Evolutionary conservation across 1,284 basidiomycete species (phyloP).

Genomic region (Trichosporon coremiiforme): DNA sequence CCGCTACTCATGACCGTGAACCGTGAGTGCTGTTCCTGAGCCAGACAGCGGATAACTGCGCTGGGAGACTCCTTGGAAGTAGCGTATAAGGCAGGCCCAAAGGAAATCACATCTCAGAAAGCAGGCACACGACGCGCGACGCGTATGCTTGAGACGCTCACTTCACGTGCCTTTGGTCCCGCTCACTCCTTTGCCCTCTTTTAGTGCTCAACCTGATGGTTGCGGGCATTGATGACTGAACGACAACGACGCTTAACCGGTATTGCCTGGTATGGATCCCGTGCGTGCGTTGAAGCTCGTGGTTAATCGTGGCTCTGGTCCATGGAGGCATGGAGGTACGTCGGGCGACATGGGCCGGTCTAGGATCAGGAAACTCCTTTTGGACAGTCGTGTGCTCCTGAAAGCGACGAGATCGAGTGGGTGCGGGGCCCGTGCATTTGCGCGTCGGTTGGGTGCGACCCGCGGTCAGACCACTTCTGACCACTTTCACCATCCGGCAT

Average conservation of each 20-base stretch:
- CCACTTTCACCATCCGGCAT: not conserved
- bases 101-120: no score
- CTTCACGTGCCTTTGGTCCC: not conserved
- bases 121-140: not conserved
- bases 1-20: not conserved
- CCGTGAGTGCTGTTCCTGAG: not conserved
- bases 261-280: not conserved
- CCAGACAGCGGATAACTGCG: no score
- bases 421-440: slow-evolving; percentile 4
- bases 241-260: not conserved
- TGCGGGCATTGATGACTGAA: not conserved
- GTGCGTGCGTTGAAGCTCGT: not conserved
- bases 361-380: not conserved
- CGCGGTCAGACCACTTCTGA: not conserved
- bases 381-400: not conserved
- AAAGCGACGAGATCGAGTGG: not conserved
- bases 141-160: not conserved
- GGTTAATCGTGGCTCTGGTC: not conserved
- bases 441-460: not conserved
- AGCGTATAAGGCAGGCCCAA: no score
- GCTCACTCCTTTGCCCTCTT: not conserved
- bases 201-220: not conserved
- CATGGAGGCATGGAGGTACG: not conserved
- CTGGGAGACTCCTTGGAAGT: not conserved
- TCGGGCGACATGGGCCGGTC: slow-evolving; percentile 7